Percentiles rank a stretch among this genome's conserved stretches.
These are phyloP conservation scores for Wickerhamiella slavikovae DNA, from an alignment of 805 yeast genomes.

Conservation along the genomic window DNA sequence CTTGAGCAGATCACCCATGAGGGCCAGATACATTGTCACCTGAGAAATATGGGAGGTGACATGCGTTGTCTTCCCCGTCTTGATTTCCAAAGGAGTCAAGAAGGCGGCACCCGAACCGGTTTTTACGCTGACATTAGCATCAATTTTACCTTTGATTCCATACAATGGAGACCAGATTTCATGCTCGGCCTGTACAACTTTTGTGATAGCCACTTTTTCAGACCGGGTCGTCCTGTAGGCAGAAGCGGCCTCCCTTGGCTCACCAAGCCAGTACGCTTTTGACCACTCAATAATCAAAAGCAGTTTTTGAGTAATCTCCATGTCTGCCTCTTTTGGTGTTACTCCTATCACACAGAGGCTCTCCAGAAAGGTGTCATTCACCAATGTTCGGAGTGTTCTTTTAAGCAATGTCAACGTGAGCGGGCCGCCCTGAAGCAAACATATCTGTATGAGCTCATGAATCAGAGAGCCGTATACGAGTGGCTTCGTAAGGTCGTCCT, in stretches of 20 bases:
- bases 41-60: constrained; percentile 65
- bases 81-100: constrained; percentile 60
- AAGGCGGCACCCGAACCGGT: constrained; percentile 28
- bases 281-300: constrained; percentile 17
- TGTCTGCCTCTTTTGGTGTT: constrained; percentile 29
- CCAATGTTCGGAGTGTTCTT: constrained; percentile 14
- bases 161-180: constrained; percentile 78
- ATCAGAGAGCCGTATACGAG: constrained; percentile 65
- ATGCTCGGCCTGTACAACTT: constrained; percentile 71
- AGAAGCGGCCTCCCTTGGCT: not conserved
- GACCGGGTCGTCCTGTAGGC: constrained; percentile 14
- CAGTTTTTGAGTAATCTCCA: constrained; percentile 33
- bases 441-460: constrained; percentile 52
- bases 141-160: constrained; percentile 79
- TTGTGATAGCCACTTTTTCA: constrained; percentile 31
- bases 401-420: constrained; percentile 23
- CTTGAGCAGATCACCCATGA: constrained; percentile 56
- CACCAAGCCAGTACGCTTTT: not conserved
- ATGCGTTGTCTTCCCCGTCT: constrained; percentile 47
- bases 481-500: constrained; percentile 35
- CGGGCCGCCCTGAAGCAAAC: constrained; percentile 21
- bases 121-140: constrained; percentile 23
- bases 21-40: constrained; percentile 56
- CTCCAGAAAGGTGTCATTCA: constrained; percentile 8
- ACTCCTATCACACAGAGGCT: constrained; percentile 35